Percentiles rank a stretch among this genome's conserved stretches.
Evolutionary conservation across 768 basidiomycete genomes (phyloP).

Genomic region (Amanita subjunquillea): DNA sequence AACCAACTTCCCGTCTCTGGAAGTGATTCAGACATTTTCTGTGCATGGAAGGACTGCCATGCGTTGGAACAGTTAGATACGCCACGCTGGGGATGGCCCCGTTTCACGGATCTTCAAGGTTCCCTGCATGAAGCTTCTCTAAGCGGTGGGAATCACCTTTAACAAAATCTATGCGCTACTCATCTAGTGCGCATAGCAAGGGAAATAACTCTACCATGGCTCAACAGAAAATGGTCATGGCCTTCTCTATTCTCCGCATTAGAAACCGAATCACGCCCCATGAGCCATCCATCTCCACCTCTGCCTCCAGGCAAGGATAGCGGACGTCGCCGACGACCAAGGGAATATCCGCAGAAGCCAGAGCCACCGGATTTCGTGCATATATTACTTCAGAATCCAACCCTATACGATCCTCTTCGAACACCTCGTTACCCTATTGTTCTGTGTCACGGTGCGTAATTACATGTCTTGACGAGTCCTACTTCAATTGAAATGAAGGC

Average conservation of each 20-base stretch:
- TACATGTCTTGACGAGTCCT: not conserved
- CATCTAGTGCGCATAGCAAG: conserved; percentile 1
- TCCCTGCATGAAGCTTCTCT: conserved; percentile 1
- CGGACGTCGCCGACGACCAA: conserved; percentile 2
- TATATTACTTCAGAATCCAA: conserved; percentile 64
- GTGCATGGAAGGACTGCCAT: not conserved
- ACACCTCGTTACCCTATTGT: conserved; percentile 85
- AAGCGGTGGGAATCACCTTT: not conserved
- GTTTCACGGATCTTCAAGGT: not conserved
- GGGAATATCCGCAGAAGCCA: conserved; percentile 12
- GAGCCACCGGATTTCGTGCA: conserved; percentile 45
- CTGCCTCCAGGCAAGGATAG: not conserved
- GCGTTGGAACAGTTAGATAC: conserved; percentile 19
- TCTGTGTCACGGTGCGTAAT: conserved; percentile 79
- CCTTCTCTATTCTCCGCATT: conserved; percentile 6
- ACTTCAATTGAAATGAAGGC: conserved; percentile 32
- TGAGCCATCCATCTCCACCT: not conserved
- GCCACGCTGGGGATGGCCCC: conserved; percentile 13
- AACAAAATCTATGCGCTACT: not conserved
- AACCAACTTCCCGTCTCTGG: conserved; percentile 2
- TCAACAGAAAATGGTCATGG: conserved; percentile 18
- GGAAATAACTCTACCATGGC: conserved; percentile 11
- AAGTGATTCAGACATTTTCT: not conserved
- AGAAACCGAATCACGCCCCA: conserved; percentile 4
- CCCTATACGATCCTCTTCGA: conserved; percentile 67